Conservation (phyloP, 805 yeast species). For the Hanseniaspora pseudoguilliermondii region DNA sequence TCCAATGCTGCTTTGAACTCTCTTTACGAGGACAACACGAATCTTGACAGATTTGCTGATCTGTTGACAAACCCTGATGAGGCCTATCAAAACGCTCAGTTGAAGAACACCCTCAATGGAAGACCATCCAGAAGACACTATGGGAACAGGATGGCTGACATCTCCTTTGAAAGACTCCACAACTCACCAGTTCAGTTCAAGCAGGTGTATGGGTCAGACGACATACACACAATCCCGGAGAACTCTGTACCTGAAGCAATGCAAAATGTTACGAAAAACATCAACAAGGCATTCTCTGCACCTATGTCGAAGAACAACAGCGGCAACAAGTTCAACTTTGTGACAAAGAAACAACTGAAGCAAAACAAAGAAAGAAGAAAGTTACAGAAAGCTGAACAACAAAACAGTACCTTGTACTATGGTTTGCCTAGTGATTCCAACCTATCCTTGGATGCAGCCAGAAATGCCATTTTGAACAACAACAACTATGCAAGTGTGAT, state of each 20-base stretch:
- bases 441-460: not conserved
- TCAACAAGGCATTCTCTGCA: not conserved
- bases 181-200: conserved; percentile 4
- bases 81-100: not conserved
- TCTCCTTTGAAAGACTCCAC: not conserved
- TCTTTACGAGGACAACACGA: conserved; percentile 9
- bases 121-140: not conserved
- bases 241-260: not conserved
- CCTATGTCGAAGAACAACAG: not conserved
- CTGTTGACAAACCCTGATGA: conserved; percentile 1
- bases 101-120: not conserved
- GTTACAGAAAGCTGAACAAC: not conserved
- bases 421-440: not conserved
- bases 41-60: conserved; percentile 5
- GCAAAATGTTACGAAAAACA: not conserved
- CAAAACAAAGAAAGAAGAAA: not conserved
- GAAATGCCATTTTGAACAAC: conserved; percentile 6
- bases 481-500: conserved; percentile 8
- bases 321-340: conserved; percentile 5
- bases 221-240: conserved; percentile 6
- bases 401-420: not conserved
- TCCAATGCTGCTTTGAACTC: conserved; percentile 12
- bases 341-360: conserved; percentile 1
- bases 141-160: not conserved
- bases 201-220: not conserved